phyloP scores from a whole-genome alignment of 371 early-diverging fungal species.

The Haplosporangium sp. region DNA sequence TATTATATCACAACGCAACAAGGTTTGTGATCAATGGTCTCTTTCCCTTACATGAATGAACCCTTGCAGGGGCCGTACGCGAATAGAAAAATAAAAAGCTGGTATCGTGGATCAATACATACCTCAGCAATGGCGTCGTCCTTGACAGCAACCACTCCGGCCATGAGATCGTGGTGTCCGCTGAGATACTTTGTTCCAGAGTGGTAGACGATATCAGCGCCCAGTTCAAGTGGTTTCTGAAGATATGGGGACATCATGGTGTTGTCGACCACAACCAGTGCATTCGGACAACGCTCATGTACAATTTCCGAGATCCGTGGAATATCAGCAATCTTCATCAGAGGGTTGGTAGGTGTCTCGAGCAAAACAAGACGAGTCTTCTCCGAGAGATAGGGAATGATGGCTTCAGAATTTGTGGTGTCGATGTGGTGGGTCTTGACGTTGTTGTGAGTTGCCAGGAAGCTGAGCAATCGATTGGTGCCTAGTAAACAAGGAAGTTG shows the following conservation, averaged over 20 bases:
- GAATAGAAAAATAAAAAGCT: not conserved
- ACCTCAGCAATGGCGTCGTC: constrained; percentile 77
- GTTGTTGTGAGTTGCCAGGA: constrained; percentile 73
- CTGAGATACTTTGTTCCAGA: constrained; percentile 91
- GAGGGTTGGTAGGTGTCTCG: constrained; percentile 93
- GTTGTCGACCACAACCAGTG: constrained; percentile 91
- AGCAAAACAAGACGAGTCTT: constrained; percentile 85
- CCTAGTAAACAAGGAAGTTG: constrained; percentile 53
- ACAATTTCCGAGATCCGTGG: constrained; percentile 77
- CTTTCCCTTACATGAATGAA: too few relatives aligned
- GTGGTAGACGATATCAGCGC: constrained; percentile 90
- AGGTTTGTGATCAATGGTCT: not conserved
- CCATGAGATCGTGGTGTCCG: constrained; percentile 95
- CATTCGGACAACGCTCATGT: constrained; percentile 74
- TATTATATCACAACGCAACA: constrained; percentile 16
- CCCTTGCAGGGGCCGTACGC: not conserved
- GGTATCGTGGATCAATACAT: constrained; percentile 6
- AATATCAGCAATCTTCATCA: constrained; percentile 88
- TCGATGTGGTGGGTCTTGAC: constrained; percentile 88
- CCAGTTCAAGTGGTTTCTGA: constrained; percentile 87
- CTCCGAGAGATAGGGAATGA: constrained; percentile 72
- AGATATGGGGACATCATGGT: constrained; percentile 95
- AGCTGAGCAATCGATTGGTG: constrained; percentile 85
- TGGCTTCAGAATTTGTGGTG: constrained; percentile 74
- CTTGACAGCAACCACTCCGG: constrained; percentile 86